Base-by-base conservation (phyloP, 2,329 filamentous ascomycete species). In the Knufia petricola region DNA sequence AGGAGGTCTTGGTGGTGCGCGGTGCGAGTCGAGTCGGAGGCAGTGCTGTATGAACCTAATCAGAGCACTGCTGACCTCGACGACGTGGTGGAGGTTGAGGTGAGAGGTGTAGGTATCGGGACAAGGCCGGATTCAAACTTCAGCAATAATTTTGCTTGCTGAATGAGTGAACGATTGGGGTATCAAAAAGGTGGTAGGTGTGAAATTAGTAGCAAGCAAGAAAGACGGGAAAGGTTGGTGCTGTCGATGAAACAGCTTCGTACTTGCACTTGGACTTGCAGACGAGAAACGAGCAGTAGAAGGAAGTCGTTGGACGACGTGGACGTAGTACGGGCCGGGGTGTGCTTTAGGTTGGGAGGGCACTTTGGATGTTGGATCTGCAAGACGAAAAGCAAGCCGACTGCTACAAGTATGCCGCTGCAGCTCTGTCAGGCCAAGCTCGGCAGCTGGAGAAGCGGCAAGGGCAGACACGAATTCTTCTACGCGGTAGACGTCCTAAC, bases 11-110 rank as follows among this genome's bases (percentile, higher is more conserved):
- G 17, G 21, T 13, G 13, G 26, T n/a, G 6, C 46, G 46, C 50
- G 42, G 39, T 46, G 28, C 48, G 48, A 41, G 40, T 43, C 15
- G 13, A 21, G 30, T 36, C 12, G 21, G 17, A 26, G 21, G 36
- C 13, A 13, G 45, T 58, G 55, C 53, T 55, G 42, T 15, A 57
- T 60, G 58, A 60, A 59, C 34, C 55, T 47, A 60, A 60, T 58
- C 58, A 60, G 55, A 59, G 58, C 57, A 59, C 50, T 30, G 50
- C 23, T 7, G 20, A 26, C 26, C 28, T 44, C 41, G 28, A 31
- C 41, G 41, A 44, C 26, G 26, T 13, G n/a, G n/a, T n/a, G n/a
- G n/a, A n/a, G n/a, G n/a, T n/a, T n/a, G n/a, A n/a, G n/a, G n/a
- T n/a, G n/a, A n/a, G n/a, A n/a, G n/a, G n/a, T n/a, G n/a, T n/a